These are phyloP conservation scores for Nakazawaea wyomingensis DNA, from an alignment of 805 yeast species.

Conservation along the genomic window DNA sequence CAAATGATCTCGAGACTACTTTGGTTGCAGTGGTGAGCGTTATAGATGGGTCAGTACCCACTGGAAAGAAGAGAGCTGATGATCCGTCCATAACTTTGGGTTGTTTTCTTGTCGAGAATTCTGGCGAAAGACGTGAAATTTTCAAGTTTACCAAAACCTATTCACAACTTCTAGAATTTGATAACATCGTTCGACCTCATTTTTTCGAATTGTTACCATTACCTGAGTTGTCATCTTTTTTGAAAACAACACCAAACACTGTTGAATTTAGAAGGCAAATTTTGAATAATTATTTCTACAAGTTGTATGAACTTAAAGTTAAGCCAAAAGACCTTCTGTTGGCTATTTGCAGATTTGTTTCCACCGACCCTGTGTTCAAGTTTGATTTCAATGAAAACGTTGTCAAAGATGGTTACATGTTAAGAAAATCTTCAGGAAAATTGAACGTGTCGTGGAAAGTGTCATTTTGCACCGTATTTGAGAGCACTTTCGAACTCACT, in stretches of 20 bases:
- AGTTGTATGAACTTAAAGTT: constrained; percentile 52
- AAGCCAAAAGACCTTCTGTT: constrained; percentile 48
- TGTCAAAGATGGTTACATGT: constrained; percentile 14
- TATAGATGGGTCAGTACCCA: constrained; percentile 3
- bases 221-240: constrained; percentile 60
- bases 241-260: constrained; percentile 54
- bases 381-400: constrained; percentile 14
- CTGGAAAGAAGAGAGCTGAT: constrained; percentile 30
- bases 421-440: constrained; percentile 11
- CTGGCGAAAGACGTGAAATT: constrained; percentile 56
- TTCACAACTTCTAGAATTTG: constrained; percentile 56
- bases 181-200: constrained; percentile 50
- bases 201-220: constrained; percentile 54
- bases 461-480: constrained; percentile 6
- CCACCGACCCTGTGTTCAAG: constrained; percentile 50
- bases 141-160: constrained; percentile 70
- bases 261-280: constrained; percentile 55
- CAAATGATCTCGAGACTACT: constrained; percentile 9
- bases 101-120: constrained; percentile 27
- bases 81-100: constrained; percentile 60
- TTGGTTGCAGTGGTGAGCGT: constrained; percentile 11
- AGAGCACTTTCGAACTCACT: constrained; percentile 1
- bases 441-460: constrained; percentile 14
- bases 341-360: constrained; percentile 57
- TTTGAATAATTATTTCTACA: constrained; percentile 54